Percentiles rank a stretch among this genome's conserved stretches.
phyloP scores from a whole-genome alignment of 1,284 basidiomycete species.

The Malassezia sp. region DNA sequence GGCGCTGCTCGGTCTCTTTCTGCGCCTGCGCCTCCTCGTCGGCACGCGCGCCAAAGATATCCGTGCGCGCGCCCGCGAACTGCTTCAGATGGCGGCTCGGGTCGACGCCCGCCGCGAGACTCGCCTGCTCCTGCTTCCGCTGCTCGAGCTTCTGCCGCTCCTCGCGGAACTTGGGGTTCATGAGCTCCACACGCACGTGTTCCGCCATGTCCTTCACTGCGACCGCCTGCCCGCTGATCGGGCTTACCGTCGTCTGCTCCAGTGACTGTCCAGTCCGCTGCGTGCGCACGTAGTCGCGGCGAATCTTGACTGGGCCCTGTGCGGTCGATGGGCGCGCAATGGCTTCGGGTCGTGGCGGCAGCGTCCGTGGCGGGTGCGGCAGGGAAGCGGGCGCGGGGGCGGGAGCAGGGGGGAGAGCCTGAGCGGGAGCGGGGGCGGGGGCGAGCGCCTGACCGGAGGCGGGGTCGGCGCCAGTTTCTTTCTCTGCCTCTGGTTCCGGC shows the following conservation, averaged over 20 bases:
- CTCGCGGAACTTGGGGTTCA: slow-evolving; percentile 64
- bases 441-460: neutral
- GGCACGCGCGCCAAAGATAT: slow-evolving; percentile 27
- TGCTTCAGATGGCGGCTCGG: slow-evolving; percentile 34
- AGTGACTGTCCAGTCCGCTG: slow-evolving; percentile 18
- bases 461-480: neutral
- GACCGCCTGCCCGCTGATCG: slow-evolving; percentile 85
- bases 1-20: slow-evolving; percentile 33
- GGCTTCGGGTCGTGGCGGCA: neutral
- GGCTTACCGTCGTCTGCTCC: slow-evolving; percentile 59
- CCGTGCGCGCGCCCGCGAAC: slow-evolving; percentile 34
- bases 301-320: slow-evolving; percentile 53
- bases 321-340: neutral
- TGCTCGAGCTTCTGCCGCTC: slow-evolving; percentile 38
- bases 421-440: slow-evolving; percentile 3
- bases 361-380: neutral
- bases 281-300: slow-evolving; percentile 79
- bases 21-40: slow-evolving; percentile 31
- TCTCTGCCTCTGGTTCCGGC: neutral
- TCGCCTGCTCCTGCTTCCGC: slow-evolving; percentile 37
- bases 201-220: slow-evolving; percentile 88
- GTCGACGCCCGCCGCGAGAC: slow-evolving; percentile 37
- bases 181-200: slow-evolving; percentile 93
- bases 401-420: slow-evolving; percentile 5
- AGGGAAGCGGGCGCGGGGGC: slow-evolving; percentile 2